Evolutionary conservation across 2,329 filamentous ascomycete species (phyloP), one percentile per base, ranked within the genome.

Genomic region (Fusarium ramigenum): DNA sequence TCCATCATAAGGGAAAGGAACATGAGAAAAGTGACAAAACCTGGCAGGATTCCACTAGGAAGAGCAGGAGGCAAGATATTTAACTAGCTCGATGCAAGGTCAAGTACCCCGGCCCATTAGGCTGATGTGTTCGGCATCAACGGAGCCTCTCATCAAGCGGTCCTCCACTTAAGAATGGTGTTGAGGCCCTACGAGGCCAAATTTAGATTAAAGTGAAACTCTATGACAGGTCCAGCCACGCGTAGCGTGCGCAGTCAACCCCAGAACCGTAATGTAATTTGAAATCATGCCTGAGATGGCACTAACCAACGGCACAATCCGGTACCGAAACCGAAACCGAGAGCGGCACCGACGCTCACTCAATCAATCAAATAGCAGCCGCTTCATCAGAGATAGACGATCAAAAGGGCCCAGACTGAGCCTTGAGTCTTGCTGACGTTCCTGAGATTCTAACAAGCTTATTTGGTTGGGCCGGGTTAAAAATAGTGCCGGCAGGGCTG

Each of bases 321-420:
- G 60, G 56, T 25, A 63, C 60, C 53, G 60, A 60, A 14, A 60
- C 34, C 53, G 60, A 63, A 2, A 63, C 60, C 60, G 60, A 63
- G 14, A 53, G 28, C 57, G 57, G 36, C 30, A 63, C 60, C 60
- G 60, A 25, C 8, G 0, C 9, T 4, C 2, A 2, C 4, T 25
- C n/a, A 9, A 15, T 53, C 53, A 63, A 60, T 63, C 10, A 60
- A 11, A 23, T 7, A n/a, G 5, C 18, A 2, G 9, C 3, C 9
- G 12, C 8, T 23, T 12, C 32, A 28, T 15, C 1, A 12, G 34
- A 47, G 9, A 40, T n/a, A 15, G 8, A 37, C n/a, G 4, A 47
- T n/a, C 57, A n/a, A 16, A 34, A 7, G 4, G 18, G 2, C 34
- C 28, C 25, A 46, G n/a, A 47, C 60, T 60, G 53, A 60, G 60